Evolutionary conservation across 2,329 filamentous ascomycete species (phyloP), one percentile per base, ranked within the genome.

Genomic region (Chrysoporthe austroafricana): DNA sequence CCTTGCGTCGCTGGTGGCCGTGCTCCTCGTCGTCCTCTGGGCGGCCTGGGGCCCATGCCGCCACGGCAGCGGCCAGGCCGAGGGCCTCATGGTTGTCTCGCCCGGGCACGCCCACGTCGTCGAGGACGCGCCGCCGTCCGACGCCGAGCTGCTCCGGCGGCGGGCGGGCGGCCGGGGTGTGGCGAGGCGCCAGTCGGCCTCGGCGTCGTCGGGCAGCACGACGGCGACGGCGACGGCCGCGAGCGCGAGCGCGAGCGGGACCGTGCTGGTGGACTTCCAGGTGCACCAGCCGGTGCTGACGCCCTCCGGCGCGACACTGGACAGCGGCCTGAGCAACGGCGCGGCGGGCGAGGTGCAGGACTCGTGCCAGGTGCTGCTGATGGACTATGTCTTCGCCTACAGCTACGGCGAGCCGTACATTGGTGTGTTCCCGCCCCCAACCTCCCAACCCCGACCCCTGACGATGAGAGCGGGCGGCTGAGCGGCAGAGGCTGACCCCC

Each of bases 331-430:
- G 71, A 70, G 74, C 64, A 71, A 70, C 57, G 71, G 72, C 54
- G 71, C 72, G 26, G 70, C 74, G 18, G 70, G 72, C 36, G 72
- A 71, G 36, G 60, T 72, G 11, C 68, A 70, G n/a, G 71, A 74
- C 58, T 75, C 78, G 61, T 88, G 85, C 74, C 79, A 85, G 56
- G 75, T 88, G 50, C 77, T 85, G n/a, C 77, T 95, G 66, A 91
- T 94, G 86, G 80, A 88, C 3, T 84, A 93, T 77, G 84, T 85
- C 0, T 95, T 95, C 80, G 90, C 82, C 13, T 86, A 80, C 70
- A 94, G 90, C 70, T 94, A 94, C 75, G 90, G 89, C n/a, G 76
- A 83, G 44, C 92, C 92, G 1, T 94, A 89, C 75, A 83, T 94
- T 72, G 90, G 90, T 88, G 80, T 79, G 84, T 78, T 32, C 32